These are phyloP conservation scores for Lachancea sp. DNA, from an alignment of 805 yeast genomes.

Conservation along the genomic window DNA sequence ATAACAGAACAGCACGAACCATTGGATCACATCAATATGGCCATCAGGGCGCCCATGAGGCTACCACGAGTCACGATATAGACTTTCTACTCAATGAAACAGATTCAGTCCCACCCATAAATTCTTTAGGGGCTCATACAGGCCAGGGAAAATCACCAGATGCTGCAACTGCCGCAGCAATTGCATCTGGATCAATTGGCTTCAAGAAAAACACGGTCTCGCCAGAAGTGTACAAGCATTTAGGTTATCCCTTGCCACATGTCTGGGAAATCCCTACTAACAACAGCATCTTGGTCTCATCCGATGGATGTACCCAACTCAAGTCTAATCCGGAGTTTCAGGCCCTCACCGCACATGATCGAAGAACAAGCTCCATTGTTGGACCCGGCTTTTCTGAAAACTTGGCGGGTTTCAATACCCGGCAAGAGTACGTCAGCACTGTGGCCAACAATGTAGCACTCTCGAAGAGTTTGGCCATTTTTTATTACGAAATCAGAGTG, in stretches of 20 bases:
- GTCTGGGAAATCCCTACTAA: constrained; percentile 25
- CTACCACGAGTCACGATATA: not conserved
- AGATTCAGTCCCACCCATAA: not conserved
- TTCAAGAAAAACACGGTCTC: constrained; percentile 17
- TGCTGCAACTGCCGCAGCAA: constrained; percentile 8
- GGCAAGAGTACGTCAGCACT: constrained; percentile 24
- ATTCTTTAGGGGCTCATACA: not conserved
- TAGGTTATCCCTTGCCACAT: constrained; percentile 27
- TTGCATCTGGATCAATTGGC: constrained; percentile 8
- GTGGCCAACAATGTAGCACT: constrained; percentile 26
- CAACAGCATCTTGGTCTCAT: constrained; percentile 22
- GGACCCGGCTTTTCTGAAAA: constrained; percentile 17
- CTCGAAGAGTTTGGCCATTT: constrained; percentile 20
- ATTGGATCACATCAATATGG: not conserved
- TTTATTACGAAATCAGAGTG: constrained; percentile 28
- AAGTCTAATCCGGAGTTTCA: constrained; percentile 27
- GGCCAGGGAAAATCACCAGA: constrained; percentile 2
- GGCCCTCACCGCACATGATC: constrained; percentile 18
- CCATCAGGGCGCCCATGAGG: constrained; percentile 1
- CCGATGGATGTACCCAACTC: constrained; percentile 25
- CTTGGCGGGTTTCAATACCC: constrained; percentile 9
- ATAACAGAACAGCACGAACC: not conserved
- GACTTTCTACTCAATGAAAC: constrained; percentile 1
- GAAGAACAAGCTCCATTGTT: constrained; percentile 15
- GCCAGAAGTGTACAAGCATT: constrained; percentile 21